These are phyloP conservation scores for Adenanthera pavonina DNA, from an alignment of 306 rosid genomes.

Conservation along the genomic window DNA sequence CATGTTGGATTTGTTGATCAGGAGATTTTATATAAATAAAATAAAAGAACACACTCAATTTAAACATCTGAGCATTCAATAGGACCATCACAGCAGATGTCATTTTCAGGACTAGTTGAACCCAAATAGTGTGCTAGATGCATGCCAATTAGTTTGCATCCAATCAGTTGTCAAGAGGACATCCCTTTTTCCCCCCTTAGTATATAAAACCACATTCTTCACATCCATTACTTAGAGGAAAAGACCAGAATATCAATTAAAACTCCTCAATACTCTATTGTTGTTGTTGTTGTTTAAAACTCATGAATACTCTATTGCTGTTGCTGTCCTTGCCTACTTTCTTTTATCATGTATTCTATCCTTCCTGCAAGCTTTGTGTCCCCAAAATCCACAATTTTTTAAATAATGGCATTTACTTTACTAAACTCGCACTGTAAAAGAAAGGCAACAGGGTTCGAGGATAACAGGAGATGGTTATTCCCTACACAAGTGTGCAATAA, in stretches of 20 bases:
- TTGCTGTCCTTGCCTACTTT: too few relatives aligned
- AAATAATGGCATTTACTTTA: constrained; percentile 10
- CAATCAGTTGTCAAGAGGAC: constrained; percentile 4
- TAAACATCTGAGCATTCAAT: constrained; percentile 24
- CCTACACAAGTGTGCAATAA: constrained; percentile 6
- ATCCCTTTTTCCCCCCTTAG: neutral
- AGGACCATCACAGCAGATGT: neutral
- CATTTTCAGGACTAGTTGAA: constrained; percentile 4
- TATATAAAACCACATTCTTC: neutral
- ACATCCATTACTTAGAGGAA: neutral
- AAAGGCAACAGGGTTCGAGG: neutral
- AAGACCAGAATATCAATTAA: constrained; percentile 5
- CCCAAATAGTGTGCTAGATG: neutral
- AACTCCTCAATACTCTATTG: neutral
- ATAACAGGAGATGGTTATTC: constrained; percentile 15
- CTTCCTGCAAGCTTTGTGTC: neutral
- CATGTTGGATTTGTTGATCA: neutral
- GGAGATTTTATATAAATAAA: neutral
- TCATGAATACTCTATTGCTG: too few relatives aligned
- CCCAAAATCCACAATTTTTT: neutral
- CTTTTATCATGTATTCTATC: too few relatives aligned
- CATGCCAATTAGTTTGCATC: neutral
- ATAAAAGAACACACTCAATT: neutral
- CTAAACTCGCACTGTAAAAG: constrained; percentile 2
- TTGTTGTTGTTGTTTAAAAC: neutral